Conservation (phyloP, 2,329 filamentous ascomycete species). For the Botrytis paeoniae region DNA sequence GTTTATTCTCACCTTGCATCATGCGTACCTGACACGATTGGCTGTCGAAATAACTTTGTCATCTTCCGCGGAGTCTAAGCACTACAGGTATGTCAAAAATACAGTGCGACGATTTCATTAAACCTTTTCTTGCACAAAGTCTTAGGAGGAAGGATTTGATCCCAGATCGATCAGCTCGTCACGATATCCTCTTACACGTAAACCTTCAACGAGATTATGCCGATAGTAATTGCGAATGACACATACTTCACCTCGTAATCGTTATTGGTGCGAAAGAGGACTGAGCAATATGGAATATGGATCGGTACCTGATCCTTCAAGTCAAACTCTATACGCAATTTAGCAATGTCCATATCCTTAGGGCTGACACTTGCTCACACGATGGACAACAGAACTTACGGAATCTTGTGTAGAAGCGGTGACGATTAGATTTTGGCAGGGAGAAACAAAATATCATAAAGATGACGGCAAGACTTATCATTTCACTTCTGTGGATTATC, state of each 20-base stretch:
- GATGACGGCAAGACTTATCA: background rate
- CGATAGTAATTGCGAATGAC: background rate
- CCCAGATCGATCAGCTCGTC: background rate
- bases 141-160: background rate
- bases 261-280: background rate
- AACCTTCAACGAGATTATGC: background rate
- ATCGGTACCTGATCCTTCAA: background rate
- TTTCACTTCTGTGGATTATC: background rate
- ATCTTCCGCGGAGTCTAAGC: background rate
- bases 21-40: background rate
- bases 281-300: background rate
- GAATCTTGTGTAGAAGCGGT: background rate
- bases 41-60: background rate
- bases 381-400: background rate
- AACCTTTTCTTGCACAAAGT: background rate
- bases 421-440: background rate
- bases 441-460: background rate
- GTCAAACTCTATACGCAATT: background rate
- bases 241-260: background rate
- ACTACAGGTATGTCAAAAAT: background rate
- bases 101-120: background rate
- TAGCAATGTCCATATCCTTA: no score
- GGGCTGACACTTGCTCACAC: background rate
- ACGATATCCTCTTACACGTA: background rate
- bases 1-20: slow-evolving; percentile 3